Conservation (phyloP, 2,329 filamentous ascomycete genomes). For the Colletotrichum noveboracense region DNA sequence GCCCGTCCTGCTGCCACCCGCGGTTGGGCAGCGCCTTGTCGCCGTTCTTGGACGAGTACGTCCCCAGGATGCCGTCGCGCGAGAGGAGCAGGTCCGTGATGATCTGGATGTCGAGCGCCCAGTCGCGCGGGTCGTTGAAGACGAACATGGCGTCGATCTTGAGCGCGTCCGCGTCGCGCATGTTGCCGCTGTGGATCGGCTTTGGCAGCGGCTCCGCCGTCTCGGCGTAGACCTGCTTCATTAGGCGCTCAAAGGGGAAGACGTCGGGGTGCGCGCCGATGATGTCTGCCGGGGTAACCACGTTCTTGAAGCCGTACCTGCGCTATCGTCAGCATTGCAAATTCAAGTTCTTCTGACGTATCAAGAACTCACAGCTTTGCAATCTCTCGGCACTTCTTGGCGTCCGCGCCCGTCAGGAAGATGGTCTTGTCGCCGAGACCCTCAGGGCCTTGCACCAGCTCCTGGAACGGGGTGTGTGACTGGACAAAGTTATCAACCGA, state of each 20-base stretch:
- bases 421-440: conserved; percentile 70
- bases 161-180: conserved; percentile 50
- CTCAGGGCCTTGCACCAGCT: conserved; percentile 64
- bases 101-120: conserved; percentile 88
- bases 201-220: conserved; percentile 63
- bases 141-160: conserved; percentile 92
- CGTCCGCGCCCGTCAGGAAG: conserved; percentile 74
- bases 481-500: conserved; percentile 72
- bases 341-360: conserved; percentile 22
- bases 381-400: conserved; percentile 71
- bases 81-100: conserved; percentile 86
- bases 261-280: conserved; percentile 74
- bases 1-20: conserved; percentile 83
- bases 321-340: not conserved
- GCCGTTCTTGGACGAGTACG: conserved; percentile 76
- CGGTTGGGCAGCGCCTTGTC: conserved; percentile 66
- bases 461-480: conserved; percentile 87
- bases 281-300: conserved; percentile 87
- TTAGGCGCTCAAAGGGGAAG: conserved; percentile 81
- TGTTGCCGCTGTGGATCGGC: conserved; percentile 48
- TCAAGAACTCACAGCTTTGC: conserved; percentile 64
- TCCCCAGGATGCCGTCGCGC: conserved; percentile 78
- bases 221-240: conserved; percentile 64
- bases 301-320: conserved; percentile 76
- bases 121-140: conserved; percentile 96